These are phyloP conservation scores for Cadophora malorum DNA, from an alignment of 2,329 filamentous ascomycete species.

Conservation along the genomic window DNA sequence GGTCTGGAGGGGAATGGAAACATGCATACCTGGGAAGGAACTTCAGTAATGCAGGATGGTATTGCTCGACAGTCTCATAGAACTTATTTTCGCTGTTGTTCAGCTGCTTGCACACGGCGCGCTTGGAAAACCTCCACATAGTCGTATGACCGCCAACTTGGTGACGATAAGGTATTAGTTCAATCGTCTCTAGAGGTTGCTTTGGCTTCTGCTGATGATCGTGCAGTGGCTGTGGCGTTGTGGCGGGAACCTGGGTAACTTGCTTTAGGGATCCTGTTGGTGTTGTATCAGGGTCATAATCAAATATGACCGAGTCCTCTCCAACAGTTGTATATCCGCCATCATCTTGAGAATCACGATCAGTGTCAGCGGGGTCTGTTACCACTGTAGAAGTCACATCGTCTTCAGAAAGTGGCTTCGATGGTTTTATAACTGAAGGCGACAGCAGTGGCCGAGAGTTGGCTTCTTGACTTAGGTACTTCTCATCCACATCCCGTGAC, in stretches of 20 bases:
- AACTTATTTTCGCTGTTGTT: conserved; percentile 99
- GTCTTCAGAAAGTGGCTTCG: conserved; percentile 35
- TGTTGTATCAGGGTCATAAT: conserved; percentile 40
- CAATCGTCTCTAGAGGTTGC: conserved; percentile 82
- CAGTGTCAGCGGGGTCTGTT: conserved; percentile 17
- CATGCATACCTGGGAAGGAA: conserved; percentile 81
- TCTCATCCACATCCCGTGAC: conserved; percentile 45
- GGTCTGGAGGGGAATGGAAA: conserved; percentile 29
- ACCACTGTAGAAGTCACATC: conserved; percentile 15
- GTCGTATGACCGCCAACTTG: conserved; percentile 98
- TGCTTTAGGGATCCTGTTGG: conserved; percentile 44
- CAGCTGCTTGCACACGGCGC: conserved; percentile 96
- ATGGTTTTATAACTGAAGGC: conserved; percentile 38
- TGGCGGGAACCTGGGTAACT: conserved; percentile 31
- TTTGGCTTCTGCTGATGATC: conserved; percentile 53
- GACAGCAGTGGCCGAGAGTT: conserved; percentile 29
- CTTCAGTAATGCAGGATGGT: conserved; percentile 86
- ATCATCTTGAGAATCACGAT: conserved; percentile 39
- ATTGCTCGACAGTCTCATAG: conserved; percentile 92
- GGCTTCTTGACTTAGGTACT: conserved; percentile 32
- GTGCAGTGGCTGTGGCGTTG: conserved; percentile 51
- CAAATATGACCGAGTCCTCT: conserved; percentile 39
- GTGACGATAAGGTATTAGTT: conserved; percentile 95
- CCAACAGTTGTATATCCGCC: conserved; percentile 32
- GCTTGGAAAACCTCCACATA: conserved; percentile 91